phyloP scores from a whole-genome alignment of 2,329 filamentous ascomycete genomes.

The Talaromyces pinophilus region DNA sequence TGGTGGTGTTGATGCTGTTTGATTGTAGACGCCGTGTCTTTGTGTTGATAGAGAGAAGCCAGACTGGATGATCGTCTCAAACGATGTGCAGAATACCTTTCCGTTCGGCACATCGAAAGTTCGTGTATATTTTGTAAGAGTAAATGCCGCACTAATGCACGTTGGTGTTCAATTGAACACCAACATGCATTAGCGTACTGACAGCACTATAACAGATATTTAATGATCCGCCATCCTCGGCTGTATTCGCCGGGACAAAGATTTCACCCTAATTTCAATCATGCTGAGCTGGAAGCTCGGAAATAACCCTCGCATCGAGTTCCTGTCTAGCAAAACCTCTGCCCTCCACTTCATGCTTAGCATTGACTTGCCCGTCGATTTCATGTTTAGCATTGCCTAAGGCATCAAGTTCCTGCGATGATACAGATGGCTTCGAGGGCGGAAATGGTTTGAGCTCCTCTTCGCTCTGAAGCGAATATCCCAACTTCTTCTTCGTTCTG shows the following conservation, averaged over 20 bases:
- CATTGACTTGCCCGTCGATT: not conserved
- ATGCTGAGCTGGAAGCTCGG: not conserved
- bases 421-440: not conserved
- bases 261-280: not conserved
- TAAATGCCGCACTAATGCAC: not conserved
- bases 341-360: not conserved
- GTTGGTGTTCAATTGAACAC: not conserved
- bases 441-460: not conserved
- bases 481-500: conserved; percentile 1
- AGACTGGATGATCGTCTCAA: not conserved
- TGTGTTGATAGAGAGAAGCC: not conserved
- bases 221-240: not conserved
- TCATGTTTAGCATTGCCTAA: not conserved
- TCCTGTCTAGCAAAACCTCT: not conserved
- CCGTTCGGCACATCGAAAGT: not conserved
- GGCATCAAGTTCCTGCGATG: not conserved
- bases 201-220: not conserved
- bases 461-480: not conserved
- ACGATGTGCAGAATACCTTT: not conserved
- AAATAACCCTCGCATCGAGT: not conserved
- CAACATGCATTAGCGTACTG: not conserved
- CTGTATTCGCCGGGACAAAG: not conserved
- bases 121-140: not conserved
- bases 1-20: not conserved
- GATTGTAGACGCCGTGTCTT: not conserved